Conservation (phyloP, 768 basidiomycete genomes). For the Pleurotus giganteus region DNA sequence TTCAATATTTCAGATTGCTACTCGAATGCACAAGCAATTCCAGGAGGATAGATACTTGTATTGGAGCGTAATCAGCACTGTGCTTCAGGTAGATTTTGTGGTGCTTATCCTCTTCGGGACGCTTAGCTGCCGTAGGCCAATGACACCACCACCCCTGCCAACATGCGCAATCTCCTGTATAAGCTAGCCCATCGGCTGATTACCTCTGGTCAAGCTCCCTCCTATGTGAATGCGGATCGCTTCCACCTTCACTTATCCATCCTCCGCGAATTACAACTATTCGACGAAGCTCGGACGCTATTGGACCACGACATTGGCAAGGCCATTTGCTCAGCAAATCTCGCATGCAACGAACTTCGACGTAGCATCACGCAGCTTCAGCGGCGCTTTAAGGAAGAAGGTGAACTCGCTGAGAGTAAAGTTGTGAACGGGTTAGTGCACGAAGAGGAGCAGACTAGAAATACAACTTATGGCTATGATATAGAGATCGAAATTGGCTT, state of each 20-base stretch:
- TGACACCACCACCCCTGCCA: constrained; percentile 56
- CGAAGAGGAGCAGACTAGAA: not conserved
- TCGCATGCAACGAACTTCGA: constrained; percentile 73
- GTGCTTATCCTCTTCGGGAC: not conserved
- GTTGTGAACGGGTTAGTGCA: constrained; percentile 53
- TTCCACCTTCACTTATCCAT: constrained; percentile 76
- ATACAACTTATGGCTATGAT: constrained; percentile 10
- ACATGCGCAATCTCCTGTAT: constrained; percentile 66
- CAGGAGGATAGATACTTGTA: constrained; percentile 79
- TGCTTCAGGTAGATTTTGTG: constrained; percentile 60
- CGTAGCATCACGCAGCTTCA: constrained; percentile 65
- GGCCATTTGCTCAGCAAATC: constrained; percentile 64
- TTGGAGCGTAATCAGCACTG: constrained; percentile 78
- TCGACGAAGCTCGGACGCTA: constrained; percentile 68
- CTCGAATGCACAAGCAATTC: constrained; percentile 82
- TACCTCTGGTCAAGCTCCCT: constrained; percentile 58
- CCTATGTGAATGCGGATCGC: constrained; percentile 67
- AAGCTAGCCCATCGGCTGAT: constrained; percentile 78
- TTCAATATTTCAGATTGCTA: constrained; percentile 54
- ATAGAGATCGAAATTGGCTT: constrained; percentile 82
- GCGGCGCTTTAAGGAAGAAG: constrained; percentile 60
- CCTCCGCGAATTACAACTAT: constrained; percentile 63
- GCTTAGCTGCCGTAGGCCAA: constrained; percentile 50
- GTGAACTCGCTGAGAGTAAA: constrained; percentile 52
- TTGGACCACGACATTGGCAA: constrained; percentile 69